Conservation (phyloP, 169 alveolate species). For the Plasmodium yoelii region DNA sequence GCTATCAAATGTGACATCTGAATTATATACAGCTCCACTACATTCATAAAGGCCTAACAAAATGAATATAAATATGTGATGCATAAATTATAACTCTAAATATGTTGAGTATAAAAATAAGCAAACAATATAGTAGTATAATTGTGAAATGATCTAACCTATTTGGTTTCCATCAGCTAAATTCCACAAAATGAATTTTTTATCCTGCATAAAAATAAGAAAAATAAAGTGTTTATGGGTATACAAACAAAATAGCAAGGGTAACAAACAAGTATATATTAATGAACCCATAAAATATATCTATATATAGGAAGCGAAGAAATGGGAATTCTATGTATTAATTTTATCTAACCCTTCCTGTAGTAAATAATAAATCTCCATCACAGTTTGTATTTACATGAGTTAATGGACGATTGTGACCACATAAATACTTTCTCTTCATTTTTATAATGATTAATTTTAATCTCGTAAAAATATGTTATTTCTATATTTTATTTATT, state of each 20-base stretch:
- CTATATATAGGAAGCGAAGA: neutral
- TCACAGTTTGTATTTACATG: conserved; percentile 91
- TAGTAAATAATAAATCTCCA: conserved; percentile 91
- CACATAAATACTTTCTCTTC: conserved; percentile 90
- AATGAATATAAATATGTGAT: neutral
- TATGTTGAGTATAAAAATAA: conserved; percentile 54
- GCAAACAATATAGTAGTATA: neutral
- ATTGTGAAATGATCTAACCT: conserved; percentile 72
- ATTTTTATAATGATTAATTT: conserved; percentile 46
- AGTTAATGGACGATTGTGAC: conserved; percentile 92
- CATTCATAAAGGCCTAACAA: conserved; percentile 89
- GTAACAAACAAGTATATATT: neutral
- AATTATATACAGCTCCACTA: conserved; percentile 92
- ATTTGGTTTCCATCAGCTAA: conserved; percentile 88
- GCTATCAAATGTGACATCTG: conserved; percentile 90
- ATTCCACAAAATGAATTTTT: conserved; percentile 85
- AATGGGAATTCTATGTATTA: neutral
- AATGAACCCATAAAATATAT: neutral
- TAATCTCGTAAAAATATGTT: no score
- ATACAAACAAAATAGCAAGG: neutral
- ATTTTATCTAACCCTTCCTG: conserved; percentile 89
- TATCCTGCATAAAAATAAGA: conserved; percentile 81
- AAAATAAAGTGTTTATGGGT: neutral
- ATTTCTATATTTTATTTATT: neutral
- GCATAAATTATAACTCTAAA: conserved; percentile 16